phyloP scores from a whole-genome alignment of 2,329 filamentous ascomycete species.

The Aspergillus fumigatiaffinis region DNA sequence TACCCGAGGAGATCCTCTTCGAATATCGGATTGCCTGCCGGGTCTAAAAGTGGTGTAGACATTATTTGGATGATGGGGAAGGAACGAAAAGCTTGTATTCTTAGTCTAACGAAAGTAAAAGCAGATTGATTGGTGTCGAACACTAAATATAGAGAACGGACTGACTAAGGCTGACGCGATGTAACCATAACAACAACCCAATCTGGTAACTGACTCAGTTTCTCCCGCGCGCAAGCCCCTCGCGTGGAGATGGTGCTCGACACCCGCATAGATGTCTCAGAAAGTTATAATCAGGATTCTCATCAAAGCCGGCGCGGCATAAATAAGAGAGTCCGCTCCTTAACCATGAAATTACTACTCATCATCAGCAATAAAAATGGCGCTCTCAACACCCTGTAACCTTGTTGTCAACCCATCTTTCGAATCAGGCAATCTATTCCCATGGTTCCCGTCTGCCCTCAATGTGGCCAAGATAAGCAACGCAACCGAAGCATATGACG shows the following conservation, averaged over 20 bases:
- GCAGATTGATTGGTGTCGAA: too few relatives aligned
- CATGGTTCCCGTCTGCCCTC: constrained; percentile 17
- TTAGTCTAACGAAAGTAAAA: too few relatives aligned
- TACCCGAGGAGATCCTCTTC: constrained; percentile 11
- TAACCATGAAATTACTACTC: background rate
- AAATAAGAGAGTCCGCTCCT: too few relatives aligned
- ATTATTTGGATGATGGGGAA: too few relatives aligned
- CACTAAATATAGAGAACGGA: too few relatives aligned
- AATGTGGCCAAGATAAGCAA: constrained; percentile 18
- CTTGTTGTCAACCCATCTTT: constrained; percentile 20
- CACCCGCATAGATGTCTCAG: background rate
- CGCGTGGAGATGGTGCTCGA: background rate
- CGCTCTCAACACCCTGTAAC: constrained; percentile 16
- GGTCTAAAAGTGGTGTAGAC: too few relatives aligned
- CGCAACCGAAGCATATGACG: constrained; percentile 13
- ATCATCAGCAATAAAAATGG: constrained; percentile 6
- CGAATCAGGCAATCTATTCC: constrained; percentile 16
- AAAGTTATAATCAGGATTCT: background rate
- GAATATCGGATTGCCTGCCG: too few relatives aligned
- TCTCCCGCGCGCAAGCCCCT: background rate
- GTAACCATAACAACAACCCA: background rate
- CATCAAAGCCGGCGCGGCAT: background rate
- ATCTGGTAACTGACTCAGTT: background rate
- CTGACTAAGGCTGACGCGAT: too few relatives aligned
- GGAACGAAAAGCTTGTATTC: too few relatives aligned